Conservation (phyloP, 23 red algal species). For the Cyanidioschyzon merolae region DNA sequence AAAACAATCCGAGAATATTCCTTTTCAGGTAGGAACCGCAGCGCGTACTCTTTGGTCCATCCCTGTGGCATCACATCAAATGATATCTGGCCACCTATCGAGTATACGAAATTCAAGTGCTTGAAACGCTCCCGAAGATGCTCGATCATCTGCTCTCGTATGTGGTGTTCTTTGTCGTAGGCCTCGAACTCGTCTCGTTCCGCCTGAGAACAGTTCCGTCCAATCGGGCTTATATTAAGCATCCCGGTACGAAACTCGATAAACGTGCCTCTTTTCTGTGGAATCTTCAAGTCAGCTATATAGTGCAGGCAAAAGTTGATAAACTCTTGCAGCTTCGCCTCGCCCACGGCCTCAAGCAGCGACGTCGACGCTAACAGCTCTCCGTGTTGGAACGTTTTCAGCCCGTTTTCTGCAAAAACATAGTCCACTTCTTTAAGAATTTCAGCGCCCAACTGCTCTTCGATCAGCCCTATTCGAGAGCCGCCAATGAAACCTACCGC, state of each 20-base stretch:
- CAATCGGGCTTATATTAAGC: constrained; percentile 93
- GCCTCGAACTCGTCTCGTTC: constrained; percentile 83
- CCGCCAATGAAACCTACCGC: neutral
- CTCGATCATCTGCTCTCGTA: constrained; percentile 60
- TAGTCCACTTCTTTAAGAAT: constrained; percentile 90
- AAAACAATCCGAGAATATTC: constrained; percentile 74
- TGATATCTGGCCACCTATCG: constrained; percentile 95
- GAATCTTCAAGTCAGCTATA: constrained; percentile 71
- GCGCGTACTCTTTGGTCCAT: constrained; percentile 90
- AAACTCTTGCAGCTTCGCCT: constrained; percentile 62
- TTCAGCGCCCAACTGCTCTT: constrained; percentile 28
- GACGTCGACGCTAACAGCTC: constrained; percentile 53
- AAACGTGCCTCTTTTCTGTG: constrained; percentile 93
- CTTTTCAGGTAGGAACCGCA: constrained; percentile 50
- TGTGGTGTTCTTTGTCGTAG: constrained; percentile 51
- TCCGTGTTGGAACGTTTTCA: constrained; percentile 63
- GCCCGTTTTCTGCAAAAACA: constrained; percentile 96
- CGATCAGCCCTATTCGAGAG: constrained; percentile 3
- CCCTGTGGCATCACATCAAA: constrained; percentile 94
- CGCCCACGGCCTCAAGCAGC: constrained; percentile 61
- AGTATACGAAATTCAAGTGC: constrained; percentile 62
- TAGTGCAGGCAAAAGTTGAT: constrained; percentile 81
- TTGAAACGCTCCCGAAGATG: constrained; percentile 59
- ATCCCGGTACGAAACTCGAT: constrained; percentile 99
- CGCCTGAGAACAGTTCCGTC: constrained; percentile 86